Percentiles rank a stretch among this genome's conserved stretches.
These are phyloP conservation scores for Abrus pulchellus DNA, from an alignment of 306 rosid genomes.

Conservation along the genomic window DNA sequence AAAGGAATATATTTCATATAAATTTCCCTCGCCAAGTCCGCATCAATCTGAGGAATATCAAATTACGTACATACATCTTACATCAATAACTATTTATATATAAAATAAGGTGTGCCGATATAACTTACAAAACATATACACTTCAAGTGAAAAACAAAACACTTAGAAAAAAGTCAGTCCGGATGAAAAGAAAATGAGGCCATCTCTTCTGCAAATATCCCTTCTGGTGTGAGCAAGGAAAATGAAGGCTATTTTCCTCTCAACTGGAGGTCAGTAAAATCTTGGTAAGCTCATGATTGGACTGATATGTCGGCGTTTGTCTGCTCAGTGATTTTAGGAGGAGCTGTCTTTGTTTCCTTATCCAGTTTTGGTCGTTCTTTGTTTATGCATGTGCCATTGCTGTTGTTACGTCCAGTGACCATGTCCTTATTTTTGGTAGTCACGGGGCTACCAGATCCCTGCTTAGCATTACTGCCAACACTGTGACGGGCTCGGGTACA, in stretches of 20 bases:
- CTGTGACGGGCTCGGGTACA: conserved; percentile 70
- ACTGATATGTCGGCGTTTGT: conserved; percentile 72
- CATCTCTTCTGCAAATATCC: conserved; percentile 64
- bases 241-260: conserved; percentile 54
- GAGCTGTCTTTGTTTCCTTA: conserved; percentile 59
- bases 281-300: conserved; percentile 61
- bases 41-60: conserved; percentile 41
- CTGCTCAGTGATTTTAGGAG: conserved; percentile 58
- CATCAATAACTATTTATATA: conserved; percentile 61
- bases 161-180: conserved; percentile 68
- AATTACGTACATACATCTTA: conserved; percentile 48
- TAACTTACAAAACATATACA: conserved; percentile 90
- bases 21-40: conserved; percentile 42
- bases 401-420: conserved; percentile 53
- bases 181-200: conserved; percentile 64
- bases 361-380: conserved; percentile 59
- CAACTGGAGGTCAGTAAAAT: conserved; percentile 57
- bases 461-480: conserved; percentile 54
- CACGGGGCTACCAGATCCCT: conserved; percentile 35
- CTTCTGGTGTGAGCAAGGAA: conserved; percentile 54
- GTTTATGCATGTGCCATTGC: conserved; percentile 53
- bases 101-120: conserved; percentile 60
- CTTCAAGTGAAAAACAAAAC: conserved; percentile 65
- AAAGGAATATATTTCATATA: conserved; percentile 43
- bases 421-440: conserved; percentile 55